Conservation (phyloP, 202 grass and related monocot genomes). For the Carex arenaria region DNA sequence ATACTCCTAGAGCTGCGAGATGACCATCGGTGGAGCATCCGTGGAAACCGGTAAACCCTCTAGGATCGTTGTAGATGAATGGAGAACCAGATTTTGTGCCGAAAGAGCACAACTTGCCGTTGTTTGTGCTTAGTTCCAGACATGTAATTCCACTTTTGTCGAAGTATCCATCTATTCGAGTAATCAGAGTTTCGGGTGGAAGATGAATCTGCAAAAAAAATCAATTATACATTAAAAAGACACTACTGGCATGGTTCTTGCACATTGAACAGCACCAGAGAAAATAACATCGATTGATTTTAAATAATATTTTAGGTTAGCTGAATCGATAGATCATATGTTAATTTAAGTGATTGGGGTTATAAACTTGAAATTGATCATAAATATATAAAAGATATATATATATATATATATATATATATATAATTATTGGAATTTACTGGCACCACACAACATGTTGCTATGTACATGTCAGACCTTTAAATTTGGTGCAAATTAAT, state of each 20-base stretch:
- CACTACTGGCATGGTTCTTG: neutral
- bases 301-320: neutral
- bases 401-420: neutral
- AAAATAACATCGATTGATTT: neutral
- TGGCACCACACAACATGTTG: neutral
- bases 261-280: neutral
- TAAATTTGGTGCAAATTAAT: neutral
- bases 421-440: neutral
- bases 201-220: constrained; percentile 3
- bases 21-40: neutral
- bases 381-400: too few relatives aligned
- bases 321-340: neutral
- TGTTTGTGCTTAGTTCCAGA: constrained; percentile 20
- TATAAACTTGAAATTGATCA: too few relatives aligned
- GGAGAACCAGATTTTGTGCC: constrained; percentile 12
- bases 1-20: neutral
- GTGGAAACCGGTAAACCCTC: constrained; percentile 14
- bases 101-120: neutral
- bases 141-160: neutral
- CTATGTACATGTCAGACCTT: neutral
- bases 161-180: constrained; percentile 23
- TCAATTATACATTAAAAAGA: neutral
- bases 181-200: constrained; percentile 15
- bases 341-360: neutral
- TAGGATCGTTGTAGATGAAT: constrained; percentile 13